phyloP scores from a whole-genome alignment of 2,329 filamentous ascomycete genomes.

The Orbilia quercus region DNA sequence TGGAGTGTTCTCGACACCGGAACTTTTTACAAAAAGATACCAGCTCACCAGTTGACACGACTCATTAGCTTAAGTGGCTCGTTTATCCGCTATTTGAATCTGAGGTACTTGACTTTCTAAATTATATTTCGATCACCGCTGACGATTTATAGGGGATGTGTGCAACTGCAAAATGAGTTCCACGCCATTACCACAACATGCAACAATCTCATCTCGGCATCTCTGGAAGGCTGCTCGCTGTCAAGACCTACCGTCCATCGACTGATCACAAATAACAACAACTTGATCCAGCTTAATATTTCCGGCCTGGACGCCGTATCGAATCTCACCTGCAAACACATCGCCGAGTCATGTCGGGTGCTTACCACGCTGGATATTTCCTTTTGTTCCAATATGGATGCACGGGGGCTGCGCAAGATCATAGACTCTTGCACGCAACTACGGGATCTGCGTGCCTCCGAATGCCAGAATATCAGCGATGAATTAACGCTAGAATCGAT shows the following conservation, averaged over 20 bases:
- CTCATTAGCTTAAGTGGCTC: slow-evolving; percentile 87
- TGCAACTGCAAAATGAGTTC: slow-evolving; percentile 87
- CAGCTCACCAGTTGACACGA: slow-evolving; percentile 81
- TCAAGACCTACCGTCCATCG: slow-evolving; percentile 80
- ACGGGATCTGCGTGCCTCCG: slow-evolving; percentile 82
- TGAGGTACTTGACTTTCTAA: slow-evolving; percentile 67
- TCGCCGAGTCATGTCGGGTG: slow-evolving; percentile 81
- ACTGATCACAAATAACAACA: slow-evolving; percentile 77
- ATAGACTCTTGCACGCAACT: slow-evolving; percentile 78
- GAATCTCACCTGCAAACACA: slow-evolving; percentile 86
- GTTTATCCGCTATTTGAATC: slow-evolving; percentile 89
- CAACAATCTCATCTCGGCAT: slow-evolving; percentile 86
- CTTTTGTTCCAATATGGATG: slow-evolving; percentile 89
- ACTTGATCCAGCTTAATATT: slow-evolving; percentile 85
- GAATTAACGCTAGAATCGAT: slow-evolving; percentile 77
- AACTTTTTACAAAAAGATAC: slow-evolving; percentile 87
- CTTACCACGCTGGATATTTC: slow-evolving; percentile 89
- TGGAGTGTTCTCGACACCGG: slow-evolving; percentile 88
- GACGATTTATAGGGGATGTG: slow-evolving; percentile 72
- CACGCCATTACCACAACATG: slow-evolving; percentile 85
- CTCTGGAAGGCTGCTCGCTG: slow-evolving; percentile 87
- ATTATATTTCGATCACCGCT: slow-evolving; percentile 12
- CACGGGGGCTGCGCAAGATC: slow-evolving; percentile 77
- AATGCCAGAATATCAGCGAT: slow-evolving; percentile 82
- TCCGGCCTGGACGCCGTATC: slow-evolving; percentile 82